Evolutionary conservation across 768 basidiomycete genomes (phyloP).

Genomic region (Agrocybe praecox): DNA sequence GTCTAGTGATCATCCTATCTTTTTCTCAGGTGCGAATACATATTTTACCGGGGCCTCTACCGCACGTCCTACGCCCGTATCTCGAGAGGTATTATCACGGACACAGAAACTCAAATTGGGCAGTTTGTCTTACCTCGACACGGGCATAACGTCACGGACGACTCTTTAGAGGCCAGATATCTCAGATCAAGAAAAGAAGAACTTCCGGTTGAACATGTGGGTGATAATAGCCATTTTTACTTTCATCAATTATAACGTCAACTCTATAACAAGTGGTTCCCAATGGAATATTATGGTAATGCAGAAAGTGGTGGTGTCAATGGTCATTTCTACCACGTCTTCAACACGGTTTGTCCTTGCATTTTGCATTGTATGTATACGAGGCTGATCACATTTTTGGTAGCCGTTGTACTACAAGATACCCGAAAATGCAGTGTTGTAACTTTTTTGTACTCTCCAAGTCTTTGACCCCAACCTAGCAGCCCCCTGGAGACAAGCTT

Average conservation of each 20-base stretch:
- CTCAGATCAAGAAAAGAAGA: slow-evolving; percentile 67
- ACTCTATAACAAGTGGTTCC: slow-evolving; percentile 63
- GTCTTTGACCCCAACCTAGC: neutral
- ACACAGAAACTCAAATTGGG: slow-evolving; percentile 88
- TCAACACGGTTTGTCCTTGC: slow-evolving; percentile 55
- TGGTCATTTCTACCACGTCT: slow-evolving; percentile 80
- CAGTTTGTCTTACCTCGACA: slow-evolving; percentile 78
- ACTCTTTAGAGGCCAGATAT: slow-evolving; percentile 65
- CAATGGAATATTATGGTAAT: slow-evolving; percentile 67
- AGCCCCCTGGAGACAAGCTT: neutral
- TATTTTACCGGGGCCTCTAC: slow-evolving; percentile 80
- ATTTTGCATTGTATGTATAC: neutral
- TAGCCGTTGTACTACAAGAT: slow-evolving; percentile 59
- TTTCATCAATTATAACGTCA: neutral
- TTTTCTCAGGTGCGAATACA: slow-evolving; percentile 81
- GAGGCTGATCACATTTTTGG: neutral
- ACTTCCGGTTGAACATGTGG: slow-evolving; percentile 63
- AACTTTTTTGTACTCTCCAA: neutral
- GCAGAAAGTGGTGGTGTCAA: slow-evolving; percentile 57
- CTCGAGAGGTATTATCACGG: slow-evolving; percentile 82
- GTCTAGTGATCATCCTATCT: neutral
- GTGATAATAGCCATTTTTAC: slow-evolving; percentile 20
- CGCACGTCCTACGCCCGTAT: slow-evolving; percentile 83
- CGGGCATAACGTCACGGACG: slow-evolving; percentile 54
- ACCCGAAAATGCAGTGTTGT: slow-evolving; percentile 45